Conservation (phyloP, 2,329 filamentous ascomycete species). For the Trichoderma sp. region DNA sequence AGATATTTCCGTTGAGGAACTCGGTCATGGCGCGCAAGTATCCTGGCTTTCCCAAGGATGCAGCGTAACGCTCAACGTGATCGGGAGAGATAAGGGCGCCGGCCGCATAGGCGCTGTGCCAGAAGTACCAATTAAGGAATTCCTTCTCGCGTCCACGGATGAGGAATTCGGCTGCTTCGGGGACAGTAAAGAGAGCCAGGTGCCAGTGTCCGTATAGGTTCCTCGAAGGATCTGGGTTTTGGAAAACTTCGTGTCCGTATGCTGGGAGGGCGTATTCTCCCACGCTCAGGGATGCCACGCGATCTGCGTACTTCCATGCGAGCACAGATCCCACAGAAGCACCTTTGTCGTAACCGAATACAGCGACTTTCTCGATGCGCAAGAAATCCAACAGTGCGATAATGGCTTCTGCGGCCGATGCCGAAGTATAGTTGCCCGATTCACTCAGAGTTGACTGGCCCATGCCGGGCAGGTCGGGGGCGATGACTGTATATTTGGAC, state of each 20-base stretch:
- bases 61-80: constrained; percentile 41
- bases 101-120: constrained; percentile 45
- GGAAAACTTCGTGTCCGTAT: constrained; percentile 40
- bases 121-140: constrained; percentile 50
- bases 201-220: constrained; percentile 46
- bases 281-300: constrained; percentile 39
- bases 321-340: constrained; percentile 44
- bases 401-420: constrained; percentile 41
- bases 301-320: constrained; percentile 37
- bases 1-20: constrained; percentile 35
- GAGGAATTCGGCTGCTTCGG: constrained; percentile 49
- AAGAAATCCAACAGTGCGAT: constrained; percentile 45
- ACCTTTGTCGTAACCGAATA: constrained; percentile 50
- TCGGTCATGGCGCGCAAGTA: constrained; percentile 44
- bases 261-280: constrained; percentile 46
- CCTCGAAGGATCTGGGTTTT: constrained; percentile 37
- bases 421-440: constrained; percentile 43
- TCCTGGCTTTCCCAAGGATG: constrained; percentile 44
- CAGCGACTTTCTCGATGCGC: constrained; percentile 43
- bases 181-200: constrained; percentile 48
- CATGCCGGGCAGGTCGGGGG: constrained; percentile 44
- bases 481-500: constrained; percentile 46
- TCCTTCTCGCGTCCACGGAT: constrained; percentile 45
- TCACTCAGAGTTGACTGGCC: constrained; percentile 43
- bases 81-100: constrained; percentile 40